phyloP scores from a whole-genome alignment of 2,329 filamentous ascomycete genomes.

The Huntiella abstrusa region DNA sequence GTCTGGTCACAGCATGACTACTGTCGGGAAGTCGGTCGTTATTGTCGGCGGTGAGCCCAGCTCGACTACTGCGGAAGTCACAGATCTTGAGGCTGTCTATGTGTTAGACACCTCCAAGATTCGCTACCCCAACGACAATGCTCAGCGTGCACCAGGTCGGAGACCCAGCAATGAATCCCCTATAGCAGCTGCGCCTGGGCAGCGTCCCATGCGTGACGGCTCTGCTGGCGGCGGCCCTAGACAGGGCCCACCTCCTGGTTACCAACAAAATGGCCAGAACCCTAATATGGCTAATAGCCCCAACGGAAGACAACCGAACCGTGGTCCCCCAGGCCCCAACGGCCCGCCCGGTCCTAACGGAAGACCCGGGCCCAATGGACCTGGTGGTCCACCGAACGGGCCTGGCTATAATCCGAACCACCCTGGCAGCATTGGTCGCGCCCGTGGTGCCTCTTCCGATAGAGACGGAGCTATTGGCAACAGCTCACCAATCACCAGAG shows the following conservation, averaged over 20 bases:
- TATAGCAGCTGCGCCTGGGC: slow-evolving; percentile 17
- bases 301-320: slow-evolving; percentile 20
- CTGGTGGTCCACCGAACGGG: slow-evolving; percentile 31
- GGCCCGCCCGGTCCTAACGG: slow-evolving; percentile 5
- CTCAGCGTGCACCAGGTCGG: slow-evolving; percentile 22
- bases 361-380: slow-evolving; percentile 1
- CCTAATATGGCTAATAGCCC: slow-evolving; percentile 15
- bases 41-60: slow-evolving; percentile 90
- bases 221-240: slow-evolving; percentile 29
- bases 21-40: slow-evolving; percentile 78
- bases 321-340: slow-evolving; percentile 22
- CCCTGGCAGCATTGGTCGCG: slow-evolving; percentile 22
- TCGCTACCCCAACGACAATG: slow-evolving; percentile 66
- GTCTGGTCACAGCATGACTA: slow-evolving; percentile 95
- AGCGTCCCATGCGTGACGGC: slow-evolving; percentile 28
- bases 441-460: slow-evolving; percentile 32
- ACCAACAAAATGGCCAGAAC: slow-evolving; percentile 19
- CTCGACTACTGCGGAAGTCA: slow-evolving; percentile 59
- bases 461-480: slow-evolving; percentile 15
- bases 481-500: slow-evolving; percentile 4
- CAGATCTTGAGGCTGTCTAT: slow-evolving; percentile 76
- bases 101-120: slow-evolving; percentile 92
- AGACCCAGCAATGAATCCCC: slow-evolving; percentile 23
- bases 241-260: slow-evolving; percentile 16
- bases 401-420: slow-evolving; percentile 18